Percentiles rank a stretch among this genome's conserved stretches.
Conservation (phyloP, 78 protist genomes). For the Dictyostelium brefeldianum region DNA sequence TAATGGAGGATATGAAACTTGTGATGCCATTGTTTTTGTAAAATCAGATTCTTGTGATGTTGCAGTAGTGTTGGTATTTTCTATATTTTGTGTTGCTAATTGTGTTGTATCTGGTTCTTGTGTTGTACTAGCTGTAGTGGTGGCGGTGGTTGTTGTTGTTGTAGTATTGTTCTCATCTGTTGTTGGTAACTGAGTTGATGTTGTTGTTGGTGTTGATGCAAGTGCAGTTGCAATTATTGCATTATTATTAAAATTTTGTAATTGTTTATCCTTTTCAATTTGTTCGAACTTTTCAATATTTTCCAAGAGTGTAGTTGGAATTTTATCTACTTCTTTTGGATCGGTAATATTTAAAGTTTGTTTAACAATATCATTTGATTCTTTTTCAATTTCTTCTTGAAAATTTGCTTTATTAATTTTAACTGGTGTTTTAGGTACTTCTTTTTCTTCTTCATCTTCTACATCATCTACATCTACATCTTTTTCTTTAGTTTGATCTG, state of each 20-base stretch:
- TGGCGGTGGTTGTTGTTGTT: neutral
- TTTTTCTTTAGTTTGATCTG: neutral
- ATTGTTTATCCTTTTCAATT: neutral
- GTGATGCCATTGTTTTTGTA: neutral
- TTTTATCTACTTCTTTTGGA: neutral
- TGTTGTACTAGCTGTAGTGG: no score
- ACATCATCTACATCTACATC: neutral
- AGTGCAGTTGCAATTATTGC: neutral
- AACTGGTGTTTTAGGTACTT: neutral
- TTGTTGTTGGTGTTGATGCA: neutral
- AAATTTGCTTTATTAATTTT: neutral
- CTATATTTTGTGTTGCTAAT: neutral
- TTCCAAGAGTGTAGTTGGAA: slow-evolving; percentile 34
- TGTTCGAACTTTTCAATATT: slow-evolving; percentile 19
- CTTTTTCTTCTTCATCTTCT: neutral
- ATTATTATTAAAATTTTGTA: neutral
- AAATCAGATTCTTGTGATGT: neutral
- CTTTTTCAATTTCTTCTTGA: slow-evolving; percentile 11
- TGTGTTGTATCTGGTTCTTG: neutral
- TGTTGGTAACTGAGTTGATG: no score
- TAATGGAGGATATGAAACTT: slow-evolving; percentile 20
- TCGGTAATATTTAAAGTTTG: neutral
- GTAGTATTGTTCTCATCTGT: neutral
- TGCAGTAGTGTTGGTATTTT: neutral
- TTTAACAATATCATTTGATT: neutral